These are phyloP conservation scores for Sungouiozyma ichnusensis DNA, from an alignment of 805 yeast genomes.

Conservation along the genomic window DNA sequence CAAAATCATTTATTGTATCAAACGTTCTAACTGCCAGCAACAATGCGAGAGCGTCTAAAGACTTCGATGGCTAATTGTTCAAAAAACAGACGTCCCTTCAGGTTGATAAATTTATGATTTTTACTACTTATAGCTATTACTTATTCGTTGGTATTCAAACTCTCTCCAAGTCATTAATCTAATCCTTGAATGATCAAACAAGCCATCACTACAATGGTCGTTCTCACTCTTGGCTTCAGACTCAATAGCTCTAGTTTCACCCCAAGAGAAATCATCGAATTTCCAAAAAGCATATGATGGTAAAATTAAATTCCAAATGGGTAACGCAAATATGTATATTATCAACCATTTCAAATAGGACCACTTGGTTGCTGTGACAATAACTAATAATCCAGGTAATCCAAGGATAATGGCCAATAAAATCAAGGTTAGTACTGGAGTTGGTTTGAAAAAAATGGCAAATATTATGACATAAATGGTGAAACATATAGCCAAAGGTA, in stretches of 20 bases:
- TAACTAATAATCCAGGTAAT: conserved; percentile 71
- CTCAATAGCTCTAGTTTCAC: conserved; percentile 77
- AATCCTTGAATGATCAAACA: conserved; percentile 84
- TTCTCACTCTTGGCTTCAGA: conserved; percentile 44
- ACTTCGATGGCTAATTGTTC: too few relatives aligned
- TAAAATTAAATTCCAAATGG: conserved; percentile 87
- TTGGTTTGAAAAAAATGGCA: conserved; percentile 62
- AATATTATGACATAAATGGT: conserved; percentile 67
- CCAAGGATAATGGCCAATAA: conserved; percentile 75
- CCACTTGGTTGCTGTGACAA: conserved; percentile 66
- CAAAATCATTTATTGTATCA: too few relatives aligned
- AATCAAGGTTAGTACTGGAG: conserved; percentile 67
- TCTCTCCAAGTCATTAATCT: conserved; percentile 93
- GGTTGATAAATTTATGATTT: too few relatives aligned
- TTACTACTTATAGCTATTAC: background rate
- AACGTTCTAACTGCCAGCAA: too few relatives aligned
- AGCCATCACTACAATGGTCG: conserved; percentile 68
- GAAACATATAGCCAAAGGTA: conserved; percentile 80
- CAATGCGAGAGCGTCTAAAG: too few relatives aligned
- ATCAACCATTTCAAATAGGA: conserved; percentile 71
- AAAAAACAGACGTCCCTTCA: too few relatives aligned
- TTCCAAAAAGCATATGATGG: conserved; percentile 90
- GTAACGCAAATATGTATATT: conserved; percentile 68
- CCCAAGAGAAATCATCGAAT: conserved; percentile 95
- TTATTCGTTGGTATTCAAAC: conserved; percentile 38